phyloP scores from a whole-genome alignment of 371 early-diverging fungal genomes.

The Capillidium heterosporum region DNA sequence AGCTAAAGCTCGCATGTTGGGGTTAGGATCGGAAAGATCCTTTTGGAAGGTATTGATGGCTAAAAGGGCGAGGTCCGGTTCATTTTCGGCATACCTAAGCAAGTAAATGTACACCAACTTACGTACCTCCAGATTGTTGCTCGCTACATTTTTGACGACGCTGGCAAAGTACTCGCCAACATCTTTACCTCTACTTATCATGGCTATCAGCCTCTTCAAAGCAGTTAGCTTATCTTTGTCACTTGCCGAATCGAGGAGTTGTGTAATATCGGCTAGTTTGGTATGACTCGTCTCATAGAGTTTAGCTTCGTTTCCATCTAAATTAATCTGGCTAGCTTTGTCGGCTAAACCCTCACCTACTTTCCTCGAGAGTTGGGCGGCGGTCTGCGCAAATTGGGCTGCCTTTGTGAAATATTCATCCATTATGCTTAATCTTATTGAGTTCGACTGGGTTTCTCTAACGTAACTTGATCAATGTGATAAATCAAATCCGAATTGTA shows the following conservation, averaged over 20 bases:
- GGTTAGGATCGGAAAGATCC: constrained; percentile 83
- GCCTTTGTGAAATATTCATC: constrained; percentile 54
- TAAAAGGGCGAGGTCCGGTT: constrained; percentile 83
- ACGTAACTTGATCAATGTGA: too few species aligned
- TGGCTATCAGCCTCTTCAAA: constrained; percentile 77
- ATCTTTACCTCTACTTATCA: constrained; percentile 83
- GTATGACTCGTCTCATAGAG: constrained; percentile 77
- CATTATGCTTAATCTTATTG: too few species aligned
- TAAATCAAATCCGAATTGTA: too few species aligned
- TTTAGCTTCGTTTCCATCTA: constrained; percentile 48
- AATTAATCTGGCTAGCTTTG: constrained; percentile 68
- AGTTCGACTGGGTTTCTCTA: too few species aligned
- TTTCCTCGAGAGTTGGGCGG: constrained; percentile 65
- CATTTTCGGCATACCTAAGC: constrained; percentile 79
- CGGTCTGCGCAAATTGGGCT: constrained; percentile 56
- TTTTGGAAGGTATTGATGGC: constrained; percentile 94
- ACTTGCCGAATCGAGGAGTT: constrained; percentile 59
- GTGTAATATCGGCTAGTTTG: constrained; percentile 52
- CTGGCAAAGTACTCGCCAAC: constrained; percentile 84
- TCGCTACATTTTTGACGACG: constrained; percentile 92
- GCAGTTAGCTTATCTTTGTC: constrained; percentile 86
- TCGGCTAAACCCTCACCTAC: constrained; percentile 71
- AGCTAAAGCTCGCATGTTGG: constrained; percentile 84
- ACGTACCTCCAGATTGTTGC: constrained; percentile 72
- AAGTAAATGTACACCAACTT: constrained; percentile 90